Conservation (phyloP, 73 alveolate species). For the Paramecium bursaria region DNA sequence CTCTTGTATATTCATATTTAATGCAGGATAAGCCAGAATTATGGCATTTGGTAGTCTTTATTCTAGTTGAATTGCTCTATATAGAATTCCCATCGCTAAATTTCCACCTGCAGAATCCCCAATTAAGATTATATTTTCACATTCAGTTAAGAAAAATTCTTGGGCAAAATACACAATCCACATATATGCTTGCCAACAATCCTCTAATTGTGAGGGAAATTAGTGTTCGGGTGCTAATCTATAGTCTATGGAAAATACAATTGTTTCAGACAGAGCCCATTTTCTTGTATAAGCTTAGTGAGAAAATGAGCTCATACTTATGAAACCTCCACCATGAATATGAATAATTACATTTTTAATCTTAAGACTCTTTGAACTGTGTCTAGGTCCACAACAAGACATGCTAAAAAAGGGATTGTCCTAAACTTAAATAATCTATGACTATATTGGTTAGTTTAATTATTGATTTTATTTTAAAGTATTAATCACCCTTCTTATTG, state of each 20-base stretch:
- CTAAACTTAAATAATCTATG: no score
- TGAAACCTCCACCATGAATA: conserved; percentile 99
- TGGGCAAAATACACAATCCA: conserved; percentile 81
- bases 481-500: no score
- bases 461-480: no score
- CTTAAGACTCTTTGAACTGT: no score
- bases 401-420: no score
- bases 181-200: conserved; percentile 86
- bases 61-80: conserved; percentile 81
- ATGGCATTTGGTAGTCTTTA: conserved; percentile 91
- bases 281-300: conserved; percentile 91
- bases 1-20: conserved; percentile 69
- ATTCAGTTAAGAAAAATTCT: conserved; percentile 62
- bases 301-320: conserved; percentile 89
- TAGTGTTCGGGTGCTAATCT: conserved; percentile 83
- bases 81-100: conserved; percentile 77
- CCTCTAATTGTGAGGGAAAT: conserved; percentile 86
- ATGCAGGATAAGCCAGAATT: conserved; percentile 89
- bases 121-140: conserved; percentile 75
- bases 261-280: conserved; percentile 87
- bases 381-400: no score
- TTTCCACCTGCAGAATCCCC: conserved; percentile 94
- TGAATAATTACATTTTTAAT: conserved; percentile 75
- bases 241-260: conserved; percentile 82
- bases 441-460: no score